A percentile compares a stretch with the other conserved stretches of the same genome.
Evolutionary conservation across 805 yeast genomes (phyloP).

Genomic region (Lachancea quebecensis): DNA sequence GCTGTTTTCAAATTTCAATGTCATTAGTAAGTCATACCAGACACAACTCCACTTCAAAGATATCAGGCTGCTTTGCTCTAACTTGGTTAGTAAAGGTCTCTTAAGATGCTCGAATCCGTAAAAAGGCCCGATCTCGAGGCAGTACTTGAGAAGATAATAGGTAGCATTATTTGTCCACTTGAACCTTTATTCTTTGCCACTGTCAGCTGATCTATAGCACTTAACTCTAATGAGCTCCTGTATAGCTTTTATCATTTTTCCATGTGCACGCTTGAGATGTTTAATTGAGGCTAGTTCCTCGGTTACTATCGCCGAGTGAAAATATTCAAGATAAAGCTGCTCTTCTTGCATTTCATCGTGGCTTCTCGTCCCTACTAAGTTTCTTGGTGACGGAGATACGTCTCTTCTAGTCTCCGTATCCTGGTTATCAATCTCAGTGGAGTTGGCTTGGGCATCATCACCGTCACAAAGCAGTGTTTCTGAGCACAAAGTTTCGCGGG

Average conservation of each 20-base stretch:
- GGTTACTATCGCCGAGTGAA: not conserved
- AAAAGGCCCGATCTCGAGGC: constrained; percentile 3
- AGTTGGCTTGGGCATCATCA: no score
- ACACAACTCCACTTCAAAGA: constrained; percentile 2
- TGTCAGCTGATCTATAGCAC: constrained; percentile 1
- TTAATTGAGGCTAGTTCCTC: not conserved
- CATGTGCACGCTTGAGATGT: not conserved
- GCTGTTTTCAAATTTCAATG: not conserved
- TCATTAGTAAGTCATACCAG: not conserved
- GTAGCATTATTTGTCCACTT: not conserved
- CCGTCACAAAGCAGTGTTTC: no score
- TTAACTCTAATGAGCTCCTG: not conserved
- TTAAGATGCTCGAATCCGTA: constrained; percentile 1
- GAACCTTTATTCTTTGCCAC: constrained; percentile 1
- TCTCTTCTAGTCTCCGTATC: no score
- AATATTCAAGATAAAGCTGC: not conserved
- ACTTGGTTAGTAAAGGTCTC: not conserved
- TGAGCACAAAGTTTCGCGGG: no score
- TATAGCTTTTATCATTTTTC: not conserved
- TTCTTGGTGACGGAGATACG: no score
- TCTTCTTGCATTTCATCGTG: not conserved
- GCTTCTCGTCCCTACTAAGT: not conserved
- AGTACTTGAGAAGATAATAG: not conserved
- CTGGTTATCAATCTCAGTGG: no score
- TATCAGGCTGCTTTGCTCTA: constrained; percentile 1